Base-by-base conservation (phyloP, 805 yeast species). In the Priceomyces haplophilus region DNA sequence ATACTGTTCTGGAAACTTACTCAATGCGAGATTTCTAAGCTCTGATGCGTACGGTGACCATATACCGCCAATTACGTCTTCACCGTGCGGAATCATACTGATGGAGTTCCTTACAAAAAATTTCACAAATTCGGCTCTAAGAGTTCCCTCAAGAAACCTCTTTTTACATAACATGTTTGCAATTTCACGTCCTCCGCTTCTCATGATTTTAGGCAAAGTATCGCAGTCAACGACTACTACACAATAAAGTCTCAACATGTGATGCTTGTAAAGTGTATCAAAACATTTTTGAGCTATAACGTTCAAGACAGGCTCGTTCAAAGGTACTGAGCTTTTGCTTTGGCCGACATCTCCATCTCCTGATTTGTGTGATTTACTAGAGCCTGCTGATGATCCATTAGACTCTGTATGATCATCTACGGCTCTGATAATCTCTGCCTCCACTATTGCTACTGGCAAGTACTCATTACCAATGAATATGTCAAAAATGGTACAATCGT, bases 401-500 rank as follows among this genome's bases (percentile, higher is more conserved):
- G 44, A 47, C 13, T 37, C 43, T 11, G 46, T 50, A 23, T 42
- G 49, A 24, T 63, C 69, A 16, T 65, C 73, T 7, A 65, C 45
- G 1, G 65, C 55, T 43, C 67, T 70, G 2, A 64, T 56, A 3
- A 71, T 72, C 41, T 69, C 75, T 0, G 91, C 82, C 58, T 93
- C 99, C 16, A 93, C 79, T 2, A 91, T 80, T 4, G 90, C 85
- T 3, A 89, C 89, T 0, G 96, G 87, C 19, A 91, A 69, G 55
- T 85, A 84, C 55, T 88, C 96, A 39, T 81, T 83, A 34, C 85
- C 88, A 38, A 86, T 77, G 44, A 76, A 77, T 2, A 88, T 76
- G 55, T 93, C 97, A 63, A 93, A 93, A 15, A 93, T 89, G 1
- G 97, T 84, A 48, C 96, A 88, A 54, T 93, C 99, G 41, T 82